Evolutionary conservation across 2,329 filamentous ascomycete species (phyloP), one percentile per base, ranked within the genome.

Genomic region (Sporothrix pseudoabietina): DNA sequence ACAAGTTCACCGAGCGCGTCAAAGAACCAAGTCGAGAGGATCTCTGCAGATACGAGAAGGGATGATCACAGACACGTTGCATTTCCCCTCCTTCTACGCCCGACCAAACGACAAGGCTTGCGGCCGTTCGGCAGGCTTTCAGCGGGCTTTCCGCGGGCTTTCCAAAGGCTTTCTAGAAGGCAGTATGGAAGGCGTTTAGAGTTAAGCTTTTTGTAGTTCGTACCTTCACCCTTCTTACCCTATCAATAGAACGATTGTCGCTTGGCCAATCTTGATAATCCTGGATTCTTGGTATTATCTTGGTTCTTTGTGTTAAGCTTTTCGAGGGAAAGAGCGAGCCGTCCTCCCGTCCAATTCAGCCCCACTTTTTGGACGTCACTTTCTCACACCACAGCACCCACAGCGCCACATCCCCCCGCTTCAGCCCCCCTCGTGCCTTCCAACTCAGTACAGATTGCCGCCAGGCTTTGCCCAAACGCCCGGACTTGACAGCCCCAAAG

Each of bases 331-430:
- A 32, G 26, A 1, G 26, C 54, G 30, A 59, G 30, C 19, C 35
- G 35, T 41, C 10, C 8, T 9, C 39, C 35, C 22, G 59, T 32
- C 49, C n/a, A 44, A 44, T 35, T 14, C 19, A 14, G 35, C 35
- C 35, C 59, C 59, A 65, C 59, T 7, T 26, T 63, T 44, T 65
- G 26, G 35, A 22, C 59, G 35, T 26, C 59, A 63, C 59, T 44
- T 44, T 14, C 41, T 44, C 41, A 44, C 41, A 44, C 59, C 35
- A 35, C 35, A 35, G 35, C 35, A 35, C 35, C 35, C 35, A 35
- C 8, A 35, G 35, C 22, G 26, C 35, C 35, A 35, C 35, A 35
- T 35, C 0, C 2, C 59, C 35, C 59, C 35, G 35, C 35, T 44
- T 22, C 59, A 65, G 59, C 35, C 35, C 35, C 35, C 39, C 52